Evolutionary conservation across 1,284 basidiomycete genomes (phyloP), one percentile per base, ranked within the genome.

Genomic region (Puccinia triticina): DNA sequence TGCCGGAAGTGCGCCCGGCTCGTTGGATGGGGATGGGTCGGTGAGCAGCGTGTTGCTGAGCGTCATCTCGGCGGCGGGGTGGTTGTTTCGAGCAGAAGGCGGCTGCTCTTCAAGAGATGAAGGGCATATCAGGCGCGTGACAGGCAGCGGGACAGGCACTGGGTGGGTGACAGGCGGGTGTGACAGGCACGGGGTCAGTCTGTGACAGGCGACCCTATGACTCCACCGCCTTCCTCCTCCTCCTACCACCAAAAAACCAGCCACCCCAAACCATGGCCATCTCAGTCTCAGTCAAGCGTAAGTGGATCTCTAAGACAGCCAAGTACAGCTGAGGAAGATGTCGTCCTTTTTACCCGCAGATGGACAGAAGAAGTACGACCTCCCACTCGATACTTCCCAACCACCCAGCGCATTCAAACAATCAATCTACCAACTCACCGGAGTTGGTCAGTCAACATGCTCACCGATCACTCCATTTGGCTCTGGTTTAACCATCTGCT

Each of bases 361-460:
- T 43, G 57, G 55, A 46, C 95, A 95, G 83, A 95, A 95, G 88
- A 88, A 90, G 0, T 89, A 92, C 87, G 83, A 84, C 5, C 79
- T 89, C 57, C 84, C 85, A 50, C 90, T 95, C 57, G 91, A 95
- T 87, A 88, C 91, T 5, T 90, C 92, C 86, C 90, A 90, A 8
- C 91, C 93, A 8, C 90, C 92, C 10, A 87, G 89, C 12, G 90
- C 88, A 2, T 96, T 97, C 90, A 97, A 97, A 87, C 90, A 94
- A 85, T 89, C 91, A 2, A 90, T 98, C 69, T 93, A 93, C 85
- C 90, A 92, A 82, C 88, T 90, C 61, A 98, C 95, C 0, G 94
- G 94, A 14, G 92, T 98, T 4, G 94, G 95, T 16, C 87, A 86
- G 88, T 87, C 86, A 43, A 43, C 40, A 12, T 7, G 12, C 40